phyloP scores from a whole-genome alignment of 768 basidiomycete genomes.

The Trametes cubensis region DNA sequence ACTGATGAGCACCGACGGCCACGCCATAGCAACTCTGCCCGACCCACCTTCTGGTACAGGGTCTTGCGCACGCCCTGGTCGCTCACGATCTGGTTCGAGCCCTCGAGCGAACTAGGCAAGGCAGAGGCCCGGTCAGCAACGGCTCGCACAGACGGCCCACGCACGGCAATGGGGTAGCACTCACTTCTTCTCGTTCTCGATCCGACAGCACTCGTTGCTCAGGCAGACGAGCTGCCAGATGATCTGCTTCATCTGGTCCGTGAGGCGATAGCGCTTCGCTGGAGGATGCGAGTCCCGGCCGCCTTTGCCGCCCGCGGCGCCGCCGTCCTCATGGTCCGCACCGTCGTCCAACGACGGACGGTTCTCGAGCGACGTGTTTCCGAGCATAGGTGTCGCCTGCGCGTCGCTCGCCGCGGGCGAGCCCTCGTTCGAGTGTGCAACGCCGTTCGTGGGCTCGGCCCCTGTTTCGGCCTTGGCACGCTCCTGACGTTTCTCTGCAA shows the following conservation, averaged over 20 bases:
- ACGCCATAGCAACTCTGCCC: neutral
- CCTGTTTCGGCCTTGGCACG: conserved; percentile 39
- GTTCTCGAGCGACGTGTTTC: conserved; percentile 6
- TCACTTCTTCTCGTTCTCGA: conserved; percentile 68
- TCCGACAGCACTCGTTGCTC: conserved; percentile 80
- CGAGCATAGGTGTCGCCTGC: conserved; percentile 25
- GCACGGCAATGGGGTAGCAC: conserved; percentile 20
- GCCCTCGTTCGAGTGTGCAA: conserved; percentile 41
- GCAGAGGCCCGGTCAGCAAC: neutral
- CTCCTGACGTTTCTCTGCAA: conserved; percentile 50
- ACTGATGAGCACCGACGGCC: neutral
- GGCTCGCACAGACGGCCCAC: neutral
- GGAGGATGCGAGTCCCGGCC: conserved; percentile 58
- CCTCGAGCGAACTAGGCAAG: conserved; percentile 53
- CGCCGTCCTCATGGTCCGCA: conserved; percentile 31
- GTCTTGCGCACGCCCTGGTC: conserved; percentile 80
- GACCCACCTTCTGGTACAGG: conserved; percentile 73
- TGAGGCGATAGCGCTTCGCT: conserved; percentile 74
- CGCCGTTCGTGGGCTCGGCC: conserved; percentile 33
- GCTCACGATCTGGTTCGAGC: conserved; percentile 69
- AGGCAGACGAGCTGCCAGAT: conserved; percentile 82
- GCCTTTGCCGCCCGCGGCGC: conserved; percentile 36
- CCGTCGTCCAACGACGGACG: conserved; percentile 28
- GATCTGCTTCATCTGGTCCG: conserved; percentile 75
- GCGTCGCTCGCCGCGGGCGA: conserved; percentile 31